Evolutionary conservation across 208 protist species (phyloP).

Genomic region (Histomonas meleagridis): DNA sequence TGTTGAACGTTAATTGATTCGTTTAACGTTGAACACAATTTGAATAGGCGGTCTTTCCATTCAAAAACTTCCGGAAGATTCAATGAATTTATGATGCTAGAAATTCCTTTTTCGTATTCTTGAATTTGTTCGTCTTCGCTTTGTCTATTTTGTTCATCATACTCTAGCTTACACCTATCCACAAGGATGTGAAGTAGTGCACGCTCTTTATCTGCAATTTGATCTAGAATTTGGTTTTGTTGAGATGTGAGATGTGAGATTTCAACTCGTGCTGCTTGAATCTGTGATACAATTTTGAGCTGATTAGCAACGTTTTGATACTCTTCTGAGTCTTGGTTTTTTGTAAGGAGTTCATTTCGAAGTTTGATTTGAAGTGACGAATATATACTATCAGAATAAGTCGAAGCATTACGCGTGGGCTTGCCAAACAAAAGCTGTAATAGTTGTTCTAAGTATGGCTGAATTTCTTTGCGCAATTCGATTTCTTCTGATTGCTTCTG

Average conservation of each 20-base stretch:
- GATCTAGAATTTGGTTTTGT: not conserved
- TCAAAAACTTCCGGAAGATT: not conserved
- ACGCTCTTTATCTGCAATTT: not conserved
- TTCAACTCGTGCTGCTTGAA: not conserved
- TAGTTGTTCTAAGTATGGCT: not conserved
- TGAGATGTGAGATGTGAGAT: not conserved
- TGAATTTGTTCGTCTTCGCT: not conserved
- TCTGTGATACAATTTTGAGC: not conserved
- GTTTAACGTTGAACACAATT: not conserved
- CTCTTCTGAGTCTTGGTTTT: not conserved
- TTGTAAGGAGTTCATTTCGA: too few species aligned
- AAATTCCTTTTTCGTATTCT: not conserved
- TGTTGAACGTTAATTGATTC: not conserved
- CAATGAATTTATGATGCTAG: not conserved
- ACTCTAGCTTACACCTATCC: not conserved
- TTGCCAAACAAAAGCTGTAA: too few species aligned
- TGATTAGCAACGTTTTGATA: not conserved
- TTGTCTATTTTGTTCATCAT: not conserved
- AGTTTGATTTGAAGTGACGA: too few species aligned
- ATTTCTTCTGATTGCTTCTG: not conserved
- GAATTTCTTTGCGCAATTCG: not conserved
- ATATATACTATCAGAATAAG: too few species aligned
- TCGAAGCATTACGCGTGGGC: too few species aligned
- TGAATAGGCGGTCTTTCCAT: not conserved
- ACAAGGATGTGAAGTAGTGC: not conserved